Percentiles rank a stretch among this genome's conserved stretches.
Evolutionary conservation across 768 basidiomycete genomes (phyloP).

Genomic region (Serendipita sp.): DNA sequence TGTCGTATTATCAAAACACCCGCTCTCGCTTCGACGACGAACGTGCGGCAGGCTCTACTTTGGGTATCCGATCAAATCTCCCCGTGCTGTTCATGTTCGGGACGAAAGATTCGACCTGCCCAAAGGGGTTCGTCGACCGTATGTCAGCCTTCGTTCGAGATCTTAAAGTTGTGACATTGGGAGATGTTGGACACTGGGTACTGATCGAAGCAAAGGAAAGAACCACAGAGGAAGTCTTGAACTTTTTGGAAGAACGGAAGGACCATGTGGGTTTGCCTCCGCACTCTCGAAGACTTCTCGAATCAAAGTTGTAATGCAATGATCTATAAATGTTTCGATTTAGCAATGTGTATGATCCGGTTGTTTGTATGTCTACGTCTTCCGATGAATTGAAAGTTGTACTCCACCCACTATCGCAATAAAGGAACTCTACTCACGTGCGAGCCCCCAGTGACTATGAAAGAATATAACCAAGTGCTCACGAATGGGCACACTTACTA

Average conservation of each 20-base stretch:
- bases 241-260: constrained; percentile 14
- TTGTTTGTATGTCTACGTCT: no score
- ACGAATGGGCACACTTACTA: background rate
- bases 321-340: no score
- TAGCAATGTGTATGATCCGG: no score
- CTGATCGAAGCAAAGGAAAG: constrained; percentile 44
- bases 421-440: no score
- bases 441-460: background rate
- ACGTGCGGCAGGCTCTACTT: constrained; percentile 5
- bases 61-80: constrained; percentile 15
- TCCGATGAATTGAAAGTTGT: no score
- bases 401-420: no score
- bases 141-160: constrained; percentile 33
- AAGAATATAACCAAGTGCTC: background rate
- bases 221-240: constrained; percentile 31
- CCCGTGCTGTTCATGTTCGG: constrained; percentile 50
- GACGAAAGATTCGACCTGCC: constrained; percentile 33
- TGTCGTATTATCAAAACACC: constrained; percentile 62
- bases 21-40: constrained; percentile 53
- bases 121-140: constrained; percentile 25
- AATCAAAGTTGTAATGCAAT: no score
- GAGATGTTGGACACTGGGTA: constrained; percentile 51
- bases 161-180: constrained; percentile 34
- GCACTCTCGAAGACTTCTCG: no score
- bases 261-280: no score